A percentile compares a stretch with the other conserved stretches of the same genome.
phyloP scores from a whole-genome alignment of 768 basidiomycete species.

The Pleurotus pulmonarius region DNA sequence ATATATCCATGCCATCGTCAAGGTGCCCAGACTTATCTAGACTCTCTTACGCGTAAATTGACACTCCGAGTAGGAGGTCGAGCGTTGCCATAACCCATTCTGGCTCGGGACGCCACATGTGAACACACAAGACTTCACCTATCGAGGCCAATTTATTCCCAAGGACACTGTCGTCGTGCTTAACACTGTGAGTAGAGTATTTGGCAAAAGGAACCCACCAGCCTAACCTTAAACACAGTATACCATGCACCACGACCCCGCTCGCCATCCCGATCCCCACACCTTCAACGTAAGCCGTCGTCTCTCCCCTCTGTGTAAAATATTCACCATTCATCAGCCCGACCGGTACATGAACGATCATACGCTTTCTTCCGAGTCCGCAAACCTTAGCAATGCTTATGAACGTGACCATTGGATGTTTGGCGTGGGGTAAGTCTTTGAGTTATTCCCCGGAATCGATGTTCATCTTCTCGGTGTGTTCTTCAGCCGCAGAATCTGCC shows the following conservation, averaged over 20 bases:
- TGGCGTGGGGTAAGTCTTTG: constrained; percentile 37
- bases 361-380: constrained; percentile 36
- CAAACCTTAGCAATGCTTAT: constrained; percentile 34
- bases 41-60: neutral
- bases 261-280: constrained; percentile 36
- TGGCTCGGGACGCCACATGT: constrained; percentile 38
- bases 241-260: constrained; percentile 31
- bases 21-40: constrained; percentile 14
- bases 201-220: constrained; percentile 6
- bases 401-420: constrained; percentile 51
- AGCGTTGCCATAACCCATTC: constrained; percentile 33
- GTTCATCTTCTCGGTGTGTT: neutral
- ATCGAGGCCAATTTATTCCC: constrained; percentile 36
- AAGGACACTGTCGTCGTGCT: constrained; percentile 35
- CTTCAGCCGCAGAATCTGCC: constrained; percentile 35
- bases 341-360: constrained; percentile 40
- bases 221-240: constrained; percentile 17
- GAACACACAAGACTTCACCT: constrained; percentile 35
- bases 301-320: neutral
- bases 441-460: neutral
- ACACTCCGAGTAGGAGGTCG: constrained; percentile 25
- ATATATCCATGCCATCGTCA: constrained; percentile 30
- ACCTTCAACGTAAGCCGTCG: constrained; percentile 22
- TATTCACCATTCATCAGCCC: constrained; percentile 22
- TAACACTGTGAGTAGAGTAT: constrained; percentile 24